phyloP scores from a whole-genome alignment of 176 grass and related monocot species.

The Melocanna baccifera region DNA sequence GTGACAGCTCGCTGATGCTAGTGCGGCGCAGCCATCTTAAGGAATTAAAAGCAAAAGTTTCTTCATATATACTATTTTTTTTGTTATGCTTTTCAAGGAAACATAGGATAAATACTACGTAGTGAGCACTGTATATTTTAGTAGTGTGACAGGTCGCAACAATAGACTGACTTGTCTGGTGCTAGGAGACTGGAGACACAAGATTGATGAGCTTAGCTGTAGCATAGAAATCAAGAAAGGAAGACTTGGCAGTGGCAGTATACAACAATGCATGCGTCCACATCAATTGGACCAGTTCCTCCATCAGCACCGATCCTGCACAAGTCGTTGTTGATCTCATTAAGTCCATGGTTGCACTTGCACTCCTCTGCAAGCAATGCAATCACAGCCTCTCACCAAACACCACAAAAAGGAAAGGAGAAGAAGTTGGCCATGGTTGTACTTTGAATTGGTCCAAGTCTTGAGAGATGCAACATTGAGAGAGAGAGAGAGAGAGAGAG shows the following conservation, averaged over 20 bases:
- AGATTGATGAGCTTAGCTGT: background rate
- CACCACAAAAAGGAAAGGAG: background rate
- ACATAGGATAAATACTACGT: background rate
- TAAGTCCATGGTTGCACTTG: conserved; percentile 29
- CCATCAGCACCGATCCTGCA: background rate
- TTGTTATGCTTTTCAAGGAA: background rate
- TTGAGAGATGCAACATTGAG: background rate
- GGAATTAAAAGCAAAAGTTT: background rate
- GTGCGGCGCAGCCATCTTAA: background rate
- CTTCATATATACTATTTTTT: background rate
- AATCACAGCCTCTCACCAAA: conserved; percentile 22
- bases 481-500: too few relatives aligned
- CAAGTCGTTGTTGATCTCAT: background rate
- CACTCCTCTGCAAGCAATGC: background rate
- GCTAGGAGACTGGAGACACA: conserved; percentile 37
- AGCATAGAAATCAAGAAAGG: conserved; percentile 23
- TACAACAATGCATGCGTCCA: background rate
- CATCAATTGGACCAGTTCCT: conserved; percentile 35
- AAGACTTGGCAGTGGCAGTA: background rate
- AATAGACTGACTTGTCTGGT: conserved; percentile 24
- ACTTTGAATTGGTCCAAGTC: conserved; percentile 60
- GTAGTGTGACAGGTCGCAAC: background rate
- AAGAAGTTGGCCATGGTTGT: background rate
- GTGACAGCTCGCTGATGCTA: background rate
- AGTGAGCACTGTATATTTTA: background rate